Conservation (phyloP, 345 rosid genomes). For the Melastoma malabathricum region DNA sequence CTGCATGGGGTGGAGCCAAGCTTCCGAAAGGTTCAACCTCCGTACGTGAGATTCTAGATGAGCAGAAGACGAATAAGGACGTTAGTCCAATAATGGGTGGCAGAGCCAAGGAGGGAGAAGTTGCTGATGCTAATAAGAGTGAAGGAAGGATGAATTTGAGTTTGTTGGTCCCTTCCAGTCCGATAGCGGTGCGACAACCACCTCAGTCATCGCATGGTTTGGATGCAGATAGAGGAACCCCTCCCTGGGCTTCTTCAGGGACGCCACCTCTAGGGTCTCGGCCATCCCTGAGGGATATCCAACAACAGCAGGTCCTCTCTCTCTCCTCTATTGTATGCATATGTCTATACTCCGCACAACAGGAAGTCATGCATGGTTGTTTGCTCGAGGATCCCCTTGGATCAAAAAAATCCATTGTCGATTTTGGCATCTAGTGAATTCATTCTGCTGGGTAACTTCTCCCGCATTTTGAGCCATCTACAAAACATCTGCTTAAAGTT, state of each 20-base stretch:
- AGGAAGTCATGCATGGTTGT: too few relatives aligned
- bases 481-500: too few relatives aligned
- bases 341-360: not conserved
- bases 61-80: constrained; percentile 55
- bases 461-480: too few relatives aligned
- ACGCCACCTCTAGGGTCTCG: constrained; percentile 59
- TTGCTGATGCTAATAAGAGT: constrained; percentile 9
- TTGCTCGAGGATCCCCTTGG: too few relatives aligned
- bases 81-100: constrained; percentile 16
- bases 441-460: too few relatives aligned
- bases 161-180: constrained; percentile 62
- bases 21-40: constrained; percentile 62
- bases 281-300: constrained; percentile 88
- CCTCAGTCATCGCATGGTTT: constrained; percentile 23
- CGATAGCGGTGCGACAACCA: constrained; percentile 63
- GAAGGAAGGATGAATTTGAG: constrained; percentile 58
- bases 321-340: not conserved
- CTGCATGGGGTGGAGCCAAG: constrained; percentile 95
- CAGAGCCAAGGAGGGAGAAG: constrained; percentile 33
- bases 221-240: constrained; percentile 60
- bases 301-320: constrained; percentile 64
- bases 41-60: constrained; percentile 76
- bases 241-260: constrained; percentile 79
- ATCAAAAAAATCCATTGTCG: too few relatives aligned
- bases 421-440: too few relatives aligned